Evolutionary conservation across 129 eudicot genomes (phyloP), one percentile per base, ranked within the genome.

Genomic region (Helianthus tuberosus): DNA sequence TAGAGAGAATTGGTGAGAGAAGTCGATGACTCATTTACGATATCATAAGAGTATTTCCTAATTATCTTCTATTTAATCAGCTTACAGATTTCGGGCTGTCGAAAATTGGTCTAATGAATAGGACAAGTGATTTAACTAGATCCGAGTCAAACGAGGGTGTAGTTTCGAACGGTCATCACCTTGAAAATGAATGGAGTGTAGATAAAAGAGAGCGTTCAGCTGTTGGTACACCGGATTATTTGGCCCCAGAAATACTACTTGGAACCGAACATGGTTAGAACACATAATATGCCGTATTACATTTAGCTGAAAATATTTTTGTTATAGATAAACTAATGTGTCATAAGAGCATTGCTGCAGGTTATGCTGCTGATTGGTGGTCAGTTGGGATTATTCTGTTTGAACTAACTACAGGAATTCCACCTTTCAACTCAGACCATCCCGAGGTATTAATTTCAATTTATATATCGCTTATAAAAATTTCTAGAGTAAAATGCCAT

Each of bases 361-460:
- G 94, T 84, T 80, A 78, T 86, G 92, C 97, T 73, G 89, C 90
- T 16, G 97, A 91, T 60, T 91, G 97, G 96, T 88, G 97, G 96
- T 91, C 97, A 43, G 96, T 91, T 23, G 97, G 97, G 60, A 81
- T 91, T 68, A 84, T 91, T 83, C 59, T 91, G 17, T 91, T 84
- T 66, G 97, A 91, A 62, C 72, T 91, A 11, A 55, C 89, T 66
- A 89, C 89, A 9, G 97, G 97, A 71, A 74, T 81, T 65, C 97
- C 97, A 25, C 96, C 97, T 60, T 91, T 91, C 73, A 86, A 70
- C 69, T 87, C 93, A 35, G 87, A 91, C 69, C 84, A 83, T 82
- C 96, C 96, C 3, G 97, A 91, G 97, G 97, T 91, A 85, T n/a
- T 60, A 38, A 23, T n/a, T 69, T 55, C 60, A 13, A 27, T 65